Evolutionary conservation across 805 yeast species (phyloP).

Genomic region (Candida nanaspora): DNA sequence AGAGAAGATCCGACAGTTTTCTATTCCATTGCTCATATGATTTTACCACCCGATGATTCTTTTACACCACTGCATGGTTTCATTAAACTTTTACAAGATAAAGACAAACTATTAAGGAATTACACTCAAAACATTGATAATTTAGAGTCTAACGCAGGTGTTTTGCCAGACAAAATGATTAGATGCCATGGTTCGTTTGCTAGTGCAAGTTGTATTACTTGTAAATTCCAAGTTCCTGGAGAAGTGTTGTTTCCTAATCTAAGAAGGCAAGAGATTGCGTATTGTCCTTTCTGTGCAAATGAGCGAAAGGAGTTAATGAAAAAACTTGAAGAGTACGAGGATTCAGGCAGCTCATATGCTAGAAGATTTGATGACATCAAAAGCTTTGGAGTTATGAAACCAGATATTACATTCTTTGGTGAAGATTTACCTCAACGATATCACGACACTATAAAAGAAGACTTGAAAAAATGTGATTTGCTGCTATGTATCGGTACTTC

Average conservation of each 20-base stretch:
- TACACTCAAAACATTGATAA: slow-evolving; percentile 92
- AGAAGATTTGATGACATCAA: slow-evolving; percentile 27
- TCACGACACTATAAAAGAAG: slow-evolving; percentile 52
- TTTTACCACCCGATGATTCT: slow-evolving; percentile 62
- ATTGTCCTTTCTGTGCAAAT: slow-evolving; percentile 60
- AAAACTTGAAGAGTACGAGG: slow-evolving; percentile 24
- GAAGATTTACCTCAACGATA: slow-evolving; percentile 70
- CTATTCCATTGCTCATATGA: slow-evolving; percentile 80
- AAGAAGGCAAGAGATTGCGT: slow-evolving; percentile 51
- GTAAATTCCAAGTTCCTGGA: slow-evolving; percentile 63
- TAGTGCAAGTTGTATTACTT: slow-evolving; percentile 74
- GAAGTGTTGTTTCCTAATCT: slow-evolving; percentile 54
- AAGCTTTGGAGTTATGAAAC: slow-evolving; percentile 78
- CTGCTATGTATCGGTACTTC: slow-evolving; percentile 86
- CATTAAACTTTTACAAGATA: slow-evolving; percentile 64
- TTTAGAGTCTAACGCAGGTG: slow-evolving; percentile 75
- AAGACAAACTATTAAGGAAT: slow-evolving; percentile 70
- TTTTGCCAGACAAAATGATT: slow-evolving; percentile 55
- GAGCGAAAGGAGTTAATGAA: slow-evolving; percentile 28
- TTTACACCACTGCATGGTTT: slow-evolving; percentile 80
- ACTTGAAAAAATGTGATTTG: slow-evolving; percentile 64
- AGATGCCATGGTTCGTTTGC: slow-evolving; percentile 96
- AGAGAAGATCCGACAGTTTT: slow-evolving; percentile 71
- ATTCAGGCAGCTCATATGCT: slow-evolving; percentile 20
- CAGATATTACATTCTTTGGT: slow-evolving; percentile 89